A percentile compares a stretch with the other conserved stretches of the same genome.
Evolutionary conservation across 2,329 filamentous ascomycete species (phyloP).

Genomic region (Cercospora sp.): DNA sequence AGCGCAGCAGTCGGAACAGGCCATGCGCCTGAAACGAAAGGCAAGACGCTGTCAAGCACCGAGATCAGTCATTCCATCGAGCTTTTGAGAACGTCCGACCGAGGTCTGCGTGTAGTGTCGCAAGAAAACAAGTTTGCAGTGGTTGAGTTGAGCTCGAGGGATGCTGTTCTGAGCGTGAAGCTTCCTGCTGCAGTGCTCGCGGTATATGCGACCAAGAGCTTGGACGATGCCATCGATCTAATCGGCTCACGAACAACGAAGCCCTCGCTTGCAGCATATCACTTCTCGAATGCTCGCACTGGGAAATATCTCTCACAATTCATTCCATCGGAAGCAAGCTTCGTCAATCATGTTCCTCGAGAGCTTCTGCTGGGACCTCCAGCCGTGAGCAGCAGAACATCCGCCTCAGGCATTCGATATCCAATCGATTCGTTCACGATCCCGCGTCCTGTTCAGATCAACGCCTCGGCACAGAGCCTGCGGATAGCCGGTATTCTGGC

Average conservation of each 20-base stretch:
- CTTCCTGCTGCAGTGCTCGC: slow-evolving; percentile 46
- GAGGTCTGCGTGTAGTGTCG: slow-evolving; percentile 23
- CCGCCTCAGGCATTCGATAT: slow-evolving; percentile 43
- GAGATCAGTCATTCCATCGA: slow-evolving; percentile 12
- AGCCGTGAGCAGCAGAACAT: slow-evolving; percentile 36
- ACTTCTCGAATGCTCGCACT: slow-evolving; percentile 52
- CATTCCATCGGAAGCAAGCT: slow-evolving; percentile 52
- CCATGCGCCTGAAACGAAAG: neutral
- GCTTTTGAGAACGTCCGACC: slow-evolving; percentile 15
- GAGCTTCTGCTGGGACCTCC: slow-evolving; percentile 52
- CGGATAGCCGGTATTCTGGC: slow-evolving; percentile 14
- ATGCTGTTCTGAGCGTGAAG: slow-evolving; percentile 37
- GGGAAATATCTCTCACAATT: slow-evolving; percentile 63
- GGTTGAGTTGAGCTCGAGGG: slow-evolving; percentile 28
- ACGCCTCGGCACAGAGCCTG: slow-evolving; percentile 11
- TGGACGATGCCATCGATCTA: slow-evolving; percentile 58
- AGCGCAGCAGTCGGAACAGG: slow-evolving; percentile 19
- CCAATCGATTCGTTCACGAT: slow-evolving; percentile 47
- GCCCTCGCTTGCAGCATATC: slow-evolving; percentile 49
- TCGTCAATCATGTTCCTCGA: slow-evolving; percentile 59
- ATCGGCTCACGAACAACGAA: slow-evolving; percentile 29
- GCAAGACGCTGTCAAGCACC: slow-evolving; percentile 4
- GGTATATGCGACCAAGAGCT: slow-evolving; percentile 50
- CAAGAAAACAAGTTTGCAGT: slow-evolving; percentile 31
- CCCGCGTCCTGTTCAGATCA: slow-evolving; percentile 46